phyloP scores from a whole-genome alignment of 805 yeast genomes.

The Hanseniaspora jakobsenii region DNA sequence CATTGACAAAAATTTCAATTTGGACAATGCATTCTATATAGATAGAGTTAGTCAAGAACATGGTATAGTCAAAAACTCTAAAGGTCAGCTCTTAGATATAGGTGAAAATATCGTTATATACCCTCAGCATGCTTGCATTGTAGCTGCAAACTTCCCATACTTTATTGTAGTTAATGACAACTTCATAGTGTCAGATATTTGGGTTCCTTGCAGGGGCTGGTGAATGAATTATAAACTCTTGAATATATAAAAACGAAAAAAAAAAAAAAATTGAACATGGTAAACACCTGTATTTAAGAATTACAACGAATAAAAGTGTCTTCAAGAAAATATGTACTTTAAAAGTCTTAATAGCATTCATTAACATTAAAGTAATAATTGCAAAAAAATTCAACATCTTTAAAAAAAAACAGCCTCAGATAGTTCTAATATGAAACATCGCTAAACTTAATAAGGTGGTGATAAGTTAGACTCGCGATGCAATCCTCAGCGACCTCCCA shows the following conservation, averaged over 20 bases:
- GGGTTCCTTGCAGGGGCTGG: constrained; percentile 54
- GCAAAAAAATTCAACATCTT: constrained; percentile 11
- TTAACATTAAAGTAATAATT: not conserved
- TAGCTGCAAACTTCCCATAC: constrained; percentile 50
- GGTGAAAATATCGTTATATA: constrained; percentile 45
- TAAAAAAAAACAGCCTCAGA: constrained; percentile 28
- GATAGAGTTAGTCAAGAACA: constrained; percentile 69
- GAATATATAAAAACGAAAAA: too few relatives aligned
- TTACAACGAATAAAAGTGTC: too few relatives aligned
- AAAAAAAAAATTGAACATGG: too few relatives aligned
- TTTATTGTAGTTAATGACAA: constrained; percentile 42
- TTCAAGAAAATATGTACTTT: too few relatives aligned
- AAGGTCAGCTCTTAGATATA: constrained; percentile 20
- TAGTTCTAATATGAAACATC: constrained; percentile 27
- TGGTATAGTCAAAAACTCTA: constrained; percentile 50
- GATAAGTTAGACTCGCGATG: constrained; percentile 35
- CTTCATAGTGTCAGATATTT: constrained; percentile 44
- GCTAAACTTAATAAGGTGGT: constrained; percentile 34
- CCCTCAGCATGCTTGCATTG: constrained; percentile 67
- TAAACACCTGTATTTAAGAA: too few relatives aligned
- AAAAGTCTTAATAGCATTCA: not conserved
- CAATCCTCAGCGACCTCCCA: constrained; percentile 41
- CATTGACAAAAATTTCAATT: constrained; percentile 24
- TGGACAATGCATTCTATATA: constrained; percentile 43
- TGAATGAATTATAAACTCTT: too few relatives aligned